Evolutionary conservation across 352 stramenopile genomes (phyloP).

Genomic region (Elongisporangium undulatum): DNA sequence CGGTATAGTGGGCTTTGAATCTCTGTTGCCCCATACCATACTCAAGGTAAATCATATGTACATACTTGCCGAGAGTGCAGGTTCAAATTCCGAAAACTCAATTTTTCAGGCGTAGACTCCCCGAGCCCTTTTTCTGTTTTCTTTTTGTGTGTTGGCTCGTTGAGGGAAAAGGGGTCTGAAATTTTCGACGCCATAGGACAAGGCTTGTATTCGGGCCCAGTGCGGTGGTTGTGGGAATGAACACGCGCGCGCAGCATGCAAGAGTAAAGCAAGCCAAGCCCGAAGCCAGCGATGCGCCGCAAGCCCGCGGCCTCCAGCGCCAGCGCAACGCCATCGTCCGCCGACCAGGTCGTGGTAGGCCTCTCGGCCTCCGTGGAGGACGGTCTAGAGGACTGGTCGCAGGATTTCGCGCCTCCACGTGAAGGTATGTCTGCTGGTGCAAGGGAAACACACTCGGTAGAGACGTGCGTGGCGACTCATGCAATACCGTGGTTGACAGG

Average conservation of each 20-base stretch:
- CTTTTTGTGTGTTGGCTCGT: not conserved
- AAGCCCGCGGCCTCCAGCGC: conserved; percentile 1
- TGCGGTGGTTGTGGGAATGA: not conserved
- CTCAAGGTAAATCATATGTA: not conserved
- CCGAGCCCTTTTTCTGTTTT: not conserved
- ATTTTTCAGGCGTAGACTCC: not conserved
- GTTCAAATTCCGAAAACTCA: not conserved
- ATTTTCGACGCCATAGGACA: conserved; percentile 33
- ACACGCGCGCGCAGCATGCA: not conserved
- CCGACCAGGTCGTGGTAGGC: conserved; percentile 68
- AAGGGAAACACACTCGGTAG: not conserved
- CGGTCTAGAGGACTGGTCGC: conserved; percentile 76
- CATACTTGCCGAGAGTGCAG: too few species aligned
- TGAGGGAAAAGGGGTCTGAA: conserved; percentile 39
- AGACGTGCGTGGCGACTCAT: not conserved
- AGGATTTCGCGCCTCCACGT: conserved; percentile 24
- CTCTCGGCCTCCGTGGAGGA: conserved; percentile 61
- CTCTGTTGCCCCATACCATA: not conserved
- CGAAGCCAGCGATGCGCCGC: conserved; percentile 2
- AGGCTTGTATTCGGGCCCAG: not conserved
- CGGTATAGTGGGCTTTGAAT: too few species aligned
- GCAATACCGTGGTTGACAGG: not conserved
- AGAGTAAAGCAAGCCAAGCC: not conserved
- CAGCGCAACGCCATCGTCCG: not conserved
- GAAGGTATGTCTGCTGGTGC: not conserved